phyloP scores from a whole-genome alignment of 129 eudicot species.

The Chrysanthemum seticuspe region DNA sequence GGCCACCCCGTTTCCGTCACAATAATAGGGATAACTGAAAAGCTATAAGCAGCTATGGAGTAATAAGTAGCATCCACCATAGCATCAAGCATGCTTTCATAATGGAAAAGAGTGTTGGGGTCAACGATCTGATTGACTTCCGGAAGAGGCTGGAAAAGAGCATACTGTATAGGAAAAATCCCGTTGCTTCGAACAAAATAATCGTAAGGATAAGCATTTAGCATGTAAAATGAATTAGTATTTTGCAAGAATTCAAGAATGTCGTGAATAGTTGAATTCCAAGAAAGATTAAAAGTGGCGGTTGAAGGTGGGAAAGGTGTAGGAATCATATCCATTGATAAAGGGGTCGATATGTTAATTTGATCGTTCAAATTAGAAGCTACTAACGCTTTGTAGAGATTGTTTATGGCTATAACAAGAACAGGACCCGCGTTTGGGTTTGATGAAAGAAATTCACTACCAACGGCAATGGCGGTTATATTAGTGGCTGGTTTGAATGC shows the following conservation, averaged over 20 bases:
- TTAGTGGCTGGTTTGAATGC: slow-evolving; percentile 70
- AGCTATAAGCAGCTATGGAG: slow-evolving; percentile 47
- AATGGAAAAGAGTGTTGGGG: slow-evolving; percentile 74
- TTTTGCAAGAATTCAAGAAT: slow-evolving; percentile 55
- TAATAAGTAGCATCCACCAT: slow-evolving; percentile 81
- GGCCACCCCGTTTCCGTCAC: slow-evolving; percentile 92
- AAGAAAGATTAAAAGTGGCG: slow-evolving; percentile 57
- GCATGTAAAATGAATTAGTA: slow-evolving; percentile 62
- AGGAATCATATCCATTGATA: slow-evolving; percentile 58
- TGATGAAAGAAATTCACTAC: slow-evolving; percentile 55
- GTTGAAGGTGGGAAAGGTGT: slow-evolving; percentile 82
- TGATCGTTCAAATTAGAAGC: slow-evolving; percentile 64
- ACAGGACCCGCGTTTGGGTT: slow-evolving; percentile 46
- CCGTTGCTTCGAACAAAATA: slow-evolving; percentile 50
- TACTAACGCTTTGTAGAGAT: slow-evolving; percentile 69
- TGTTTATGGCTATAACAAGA: slow-evolving; percentile 56
- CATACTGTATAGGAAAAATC: slow-evolving; percentile 68
- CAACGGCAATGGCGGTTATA: slow-evolving; percentile 76
- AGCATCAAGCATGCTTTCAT: slow-evolving; percentile 80
- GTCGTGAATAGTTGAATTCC: slow-evolving; percentile 52
- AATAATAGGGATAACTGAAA: slow-evolving; percentile 52
- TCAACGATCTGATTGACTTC: slow-evolving; percentile 71
- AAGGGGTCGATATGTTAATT: slow-evolving; percentile 69
- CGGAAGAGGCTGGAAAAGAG: slow-evolving; percentile 61
- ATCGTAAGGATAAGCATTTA: slow-evolving; percentile 73